phyloP scores from a whole-genome alignment of 371 early-diverging fungal species.

The Rhizomucor pusillus region DNA sequence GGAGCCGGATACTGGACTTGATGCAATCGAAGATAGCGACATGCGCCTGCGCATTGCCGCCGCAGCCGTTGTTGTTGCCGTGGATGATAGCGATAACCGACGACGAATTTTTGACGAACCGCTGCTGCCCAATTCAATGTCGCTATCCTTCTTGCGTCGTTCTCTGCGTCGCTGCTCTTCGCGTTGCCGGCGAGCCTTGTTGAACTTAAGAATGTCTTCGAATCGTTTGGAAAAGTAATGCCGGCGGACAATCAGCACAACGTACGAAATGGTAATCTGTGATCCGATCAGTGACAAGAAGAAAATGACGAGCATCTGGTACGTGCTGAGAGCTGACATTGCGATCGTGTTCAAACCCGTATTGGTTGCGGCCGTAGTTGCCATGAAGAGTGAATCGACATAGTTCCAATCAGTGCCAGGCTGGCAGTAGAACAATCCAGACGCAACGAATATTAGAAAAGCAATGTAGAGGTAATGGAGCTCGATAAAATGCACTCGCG shows the following conservation, averaged over 20 bases:
- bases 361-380: conserved; percentile 33
- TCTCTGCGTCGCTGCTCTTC: conserved; percentile 28
- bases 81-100: not conserved
- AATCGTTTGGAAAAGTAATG: conserved; percentile 50
- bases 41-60: conserved; percentile 11
- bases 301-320: conserved; percentile 32
- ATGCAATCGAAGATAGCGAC: conserved; percentile 21
- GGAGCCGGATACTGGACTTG: conserved; percentile 13
- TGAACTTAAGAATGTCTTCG: conserved; percentile 39
- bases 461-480: conserved; percentile 44
- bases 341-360: conserved; percentile 40
- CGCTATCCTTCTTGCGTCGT: conserved; percentile 6
- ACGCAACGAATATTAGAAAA: conserved; percentile 25
- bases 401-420: conserved; percentile 34
- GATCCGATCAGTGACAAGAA: conserved; percentile 33
- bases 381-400: conserved; percentile 44
- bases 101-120: not conserved
- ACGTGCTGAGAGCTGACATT: conserved; percentile 26
- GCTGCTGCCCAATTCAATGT: conserved; percentile 16
- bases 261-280: conserved; percentile 30
- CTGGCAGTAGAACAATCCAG: conserved; percentile 34
- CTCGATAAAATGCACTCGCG: conserved; percentile 38
- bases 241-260: conserved; percentile 32
- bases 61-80: not conserved
- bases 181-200: conserved; percentile 27